A percentile compares a stretch with the other conserved stretches of the same genome.
These are phyloP conservation scores for Ilyonectria robusta DNA, from an alignment of 2,329 filamentous ascomycete species.

Conservation along the genomic window DNA sequence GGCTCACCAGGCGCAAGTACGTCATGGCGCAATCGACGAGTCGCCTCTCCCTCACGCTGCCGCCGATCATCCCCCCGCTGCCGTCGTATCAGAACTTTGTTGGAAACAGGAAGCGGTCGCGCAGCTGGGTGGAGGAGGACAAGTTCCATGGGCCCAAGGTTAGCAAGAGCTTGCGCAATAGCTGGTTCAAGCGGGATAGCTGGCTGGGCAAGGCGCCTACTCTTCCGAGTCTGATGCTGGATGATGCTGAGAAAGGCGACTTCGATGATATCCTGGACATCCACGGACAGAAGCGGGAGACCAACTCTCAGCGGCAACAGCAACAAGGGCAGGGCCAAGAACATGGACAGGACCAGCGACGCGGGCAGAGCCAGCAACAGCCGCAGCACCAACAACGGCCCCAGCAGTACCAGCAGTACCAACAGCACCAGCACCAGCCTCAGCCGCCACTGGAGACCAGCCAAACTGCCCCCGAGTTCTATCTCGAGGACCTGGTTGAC, in stretches of 20 bases:
- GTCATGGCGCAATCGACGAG: slow-evolving; percentile 46
- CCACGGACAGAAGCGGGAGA: slow-evolving; percentile 37
- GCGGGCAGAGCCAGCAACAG: background rate
- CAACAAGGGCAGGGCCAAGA: background rate
- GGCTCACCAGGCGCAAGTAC: slow-evolving; percentile 51
- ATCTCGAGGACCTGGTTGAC: slow-evolving; percentile 31
- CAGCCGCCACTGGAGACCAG: slow-evolving; percentile 33
- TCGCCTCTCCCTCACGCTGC: slow-evolving; percentile 48
- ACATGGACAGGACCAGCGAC: background rate
- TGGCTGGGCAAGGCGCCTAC: slow-evolving; percentile 55
- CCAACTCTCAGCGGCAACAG: background rate
- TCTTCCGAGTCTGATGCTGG: slow-evolving; percentile 51
- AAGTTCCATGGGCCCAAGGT: slow-evolving; percentile 64
- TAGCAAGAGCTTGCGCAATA: slow-evolving; percentile 47
- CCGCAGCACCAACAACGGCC: background rate
- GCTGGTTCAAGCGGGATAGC: slow-evolving; percentile 51
- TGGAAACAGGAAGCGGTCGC: slow-evolving; percentile 44
- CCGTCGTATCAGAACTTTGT: slow-evolving; percentile 52
- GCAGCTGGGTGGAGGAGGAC: slow-evolving; percentile 66
- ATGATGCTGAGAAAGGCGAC: slow-evolving; percentile 43
- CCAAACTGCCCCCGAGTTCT: slow-evolving; percentile 42
- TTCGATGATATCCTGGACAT: slow-evolving; percentile 31
- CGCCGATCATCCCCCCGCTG: slow-evolving; percentile 52
- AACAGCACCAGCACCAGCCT: background rate
- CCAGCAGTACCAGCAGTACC: background rate